Base-by-base conservation (phyloP, 1,139 yeast genomes). In the Diutina ranongensis region DNA sequence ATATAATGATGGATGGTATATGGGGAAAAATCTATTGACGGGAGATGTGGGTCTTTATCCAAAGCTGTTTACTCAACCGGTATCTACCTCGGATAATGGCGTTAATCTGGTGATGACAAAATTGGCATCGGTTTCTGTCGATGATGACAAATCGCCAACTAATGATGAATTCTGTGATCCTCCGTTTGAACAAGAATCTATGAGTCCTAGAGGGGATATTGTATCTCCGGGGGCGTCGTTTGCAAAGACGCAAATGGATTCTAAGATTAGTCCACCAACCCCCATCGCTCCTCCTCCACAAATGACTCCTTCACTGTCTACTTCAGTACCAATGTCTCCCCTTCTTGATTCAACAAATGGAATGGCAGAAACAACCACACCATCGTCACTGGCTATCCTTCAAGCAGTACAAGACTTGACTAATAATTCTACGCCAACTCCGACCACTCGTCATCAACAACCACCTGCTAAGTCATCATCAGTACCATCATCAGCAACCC, bases 1-100 rank as follows among this genome's bases (percentile, higher is more conserved):
- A 56, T 92, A 84, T 62, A 84, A 86, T 54, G 99, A 92, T 61
- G 97, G 97, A n/a, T 92, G 99, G 99, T 92, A 82, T 57, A 68
- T 68, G 83, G 96, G 97, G 9, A 80, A 81, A 51, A 88, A 89
- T 54, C 60, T 85, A 46, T 59, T 74, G 44, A 80, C 89, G 0
- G 75, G 76, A 45, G 74, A 76, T 49, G 88, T 85, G 10, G 98
- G 98, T 0, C 67, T 92, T 44, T 92, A 87, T 58, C 98, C 98
- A 10, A 84, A 83, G 56, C 77, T 87, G 12, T 92, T 89, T 59
- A 85, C 94, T 1, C 80, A 77, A 54, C 56, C 70, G 4, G 58
- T 68, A 35, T 46, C 42, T 2, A 13, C 42, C 28, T 2, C 18
- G 16, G 25, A 15, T 13, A 15, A 21, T 25, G 32, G 5, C 31